Percentiles rank a stretch among this genome's conserved stretches.
These are phyloP conservation scores for Lasiosphaeria hispida DNA, from an alignment of 495 filamentous ascomycete species.

Conservation along the genomic window DNA sequence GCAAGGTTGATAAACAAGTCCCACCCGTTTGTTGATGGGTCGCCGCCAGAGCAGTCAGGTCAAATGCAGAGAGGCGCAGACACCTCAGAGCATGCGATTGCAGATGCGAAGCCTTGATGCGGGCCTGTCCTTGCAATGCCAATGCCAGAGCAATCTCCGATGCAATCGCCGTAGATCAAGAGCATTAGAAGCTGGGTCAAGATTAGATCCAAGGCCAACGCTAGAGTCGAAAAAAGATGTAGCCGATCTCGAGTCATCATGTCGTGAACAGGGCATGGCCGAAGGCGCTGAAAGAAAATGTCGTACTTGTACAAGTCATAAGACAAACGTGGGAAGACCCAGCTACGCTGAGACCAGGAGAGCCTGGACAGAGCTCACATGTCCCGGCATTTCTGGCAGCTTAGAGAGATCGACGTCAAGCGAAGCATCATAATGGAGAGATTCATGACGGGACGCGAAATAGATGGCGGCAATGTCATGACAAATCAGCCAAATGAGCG, in stretches of 20 bases:
- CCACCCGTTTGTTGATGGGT: too few relatives aligned
- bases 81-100: too few relatives aligned
- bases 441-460: slow-evolving; percentile 8
- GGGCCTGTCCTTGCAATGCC: too few relatives aligned
- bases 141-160: too few relatives aligned
- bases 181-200: slow-evolving; percentile 6
- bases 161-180: slow-evolving; percentile 1
- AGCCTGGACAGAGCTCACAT: not conserved
- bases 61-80: too few relatives aligned
- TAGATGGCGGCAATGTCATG: slow-evolving; percentile 21
- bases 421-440: slow-evolving; percentile 10
- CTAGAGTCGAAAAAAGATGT: not conserved
- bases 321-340: not conserved
- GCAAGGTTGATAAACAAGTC: too few relatives aligned
- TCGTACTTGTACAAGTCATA: slow-evolving; percentile 13
- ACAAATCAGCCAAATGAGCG: slow-evolving; percentile 23
- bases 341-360: too few relatives aligned
- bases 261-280: slow-evolving; percentile 1
- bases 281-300: not conserved
- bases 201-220: slow-evolving; percentile 8
- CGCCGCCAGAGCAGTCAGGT: too few relatives aligned
- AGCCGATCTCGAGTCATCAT: slow-evolving; percentile 7
- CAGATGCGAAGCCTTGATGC: too few relatives aligned
- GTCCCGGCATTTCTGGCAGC: not conserved
- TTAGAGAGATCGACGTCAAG: slow-evolving; percentile 8